A percentile compares a stretch with the other conserved stretches of the same genome.
phyloP scores from a whole-genome alignment of 1,139 yeast species.

The Nakaseomyces delphensis region DNA sequence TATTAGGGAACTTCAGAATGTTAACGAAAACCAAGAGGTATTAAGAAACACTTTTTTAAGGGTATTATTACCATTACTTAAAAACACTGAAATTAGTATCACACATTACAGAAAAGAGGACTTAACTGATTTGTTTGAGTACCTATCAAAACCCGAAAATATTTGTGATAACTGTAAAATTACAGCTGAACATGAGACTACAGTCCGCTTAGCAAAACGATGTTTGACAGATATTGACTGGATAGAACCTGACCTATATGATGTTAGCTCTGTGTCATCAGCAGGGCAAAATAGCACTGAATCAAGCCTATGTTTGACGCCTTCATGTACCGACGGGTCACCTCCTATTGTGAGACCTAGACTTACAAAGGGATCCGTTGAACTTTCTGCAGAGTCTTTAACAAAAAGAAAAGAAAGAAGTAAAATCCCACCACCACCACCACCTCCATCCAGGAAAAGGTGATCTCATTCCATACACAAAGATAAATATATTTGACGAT shows the following conservation, averaged over 20 bases:
- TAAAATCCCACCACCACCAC: conserved; percentile 11
- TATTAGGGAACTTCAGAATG: conserved; percentile 65
- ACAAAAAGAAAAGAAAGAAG: conserved; percentile 13
- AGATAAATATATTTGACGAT: background rate
- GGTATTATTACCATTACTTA: conserved; percentile 62
- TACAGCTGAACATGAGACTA: conserved; percentile 34
- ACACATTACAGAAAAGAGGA: conserved; percentile 53
- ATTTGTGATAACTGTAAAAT: conserved; percentile 25
- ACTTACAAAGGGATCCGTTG: conserved; percentile 5
- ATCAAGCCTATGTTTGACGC: conserved; percentile 12
- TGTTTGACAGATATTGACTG: conserved; percentile 50
- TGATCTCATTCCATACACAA: background rate
- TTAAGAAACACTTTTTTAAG: conserved; percentile 68
- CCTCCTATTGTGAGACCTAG: background rate
- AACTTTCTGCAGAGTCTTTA: conserved; percentile 32
- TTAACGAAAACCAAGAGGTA: conserved; percentile 52
- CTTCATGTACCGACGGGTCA: conserved; percentile 4
- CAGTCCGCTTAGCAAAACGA: conserved; percentile 51
- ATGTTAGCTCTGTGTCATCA: conserved; percentile 6
- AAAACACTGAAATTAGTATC: conserved; percentile 53
- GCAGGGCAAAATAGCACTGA: conserved; percentile 14
- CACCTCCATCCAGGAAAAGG: conserved; percentile 9
- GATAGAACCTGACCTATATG: conserved; percentile 31
- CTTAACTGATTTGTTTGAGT: conserved; percentile 42
- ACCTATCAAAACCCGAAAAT: conserved; percentile 35